Conservation (phyloP, 2,329 filamentous ascomycete genomes). For the Nigrospora sphaerica region DNA sequence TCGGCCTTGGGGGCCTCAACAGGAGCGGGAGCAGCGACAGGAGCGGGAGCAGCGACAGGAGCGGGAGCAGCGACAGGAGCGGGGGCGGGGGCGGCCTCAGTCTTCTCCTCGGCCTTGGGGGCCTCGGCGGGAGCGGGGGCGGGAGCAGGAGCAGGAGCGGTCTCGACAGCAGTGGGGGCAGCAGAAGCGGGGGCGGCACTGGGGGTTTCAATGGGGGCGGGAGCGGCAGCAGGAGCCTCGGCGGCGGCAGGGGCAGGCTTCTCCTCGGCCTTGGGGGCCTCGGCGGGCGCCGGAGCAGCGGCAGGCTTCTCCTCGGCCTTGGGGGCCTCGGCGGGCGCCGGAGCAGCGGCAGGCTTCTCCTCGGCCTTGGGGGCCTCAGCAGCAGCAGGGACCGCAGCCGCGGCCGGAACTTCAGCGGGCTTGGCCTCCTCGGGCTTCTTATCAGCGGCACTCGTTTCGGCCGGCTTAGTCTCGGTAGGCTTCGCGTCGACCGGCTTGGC, state of each 20-base stretch:
- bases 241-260: slow-evolving; percentile 5
- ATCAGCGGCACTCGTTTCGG: slow-evolving; percentile 6
- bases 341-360: no score
- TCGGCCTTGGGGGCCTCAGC: background rate
- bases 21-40: slow-evolving; percentile 6
- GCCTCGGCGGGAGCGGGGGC: background rate
- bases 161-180: no score
- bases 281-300: no score
- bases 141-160: no score
- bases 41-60: slow-evolving; percentile 4
- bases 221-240: slow-evolving; percentile 10
- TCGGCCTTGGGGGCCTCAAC: background rate
- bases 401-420: slow-evolving; percentile 3
- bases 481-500: slow-evolving; percentile 6
- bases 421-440: slow-evolving; percentile 5
- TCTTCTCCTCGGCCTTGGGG: slow-evolving; percentile 5
- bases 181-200: no score
- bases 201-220: no score
- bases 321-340: background rate
- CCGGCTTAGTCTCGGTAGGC: slow-evolving; percentile 8
- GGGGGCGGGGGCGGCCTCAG: slow-evolving; percentile 6
- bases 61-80: slow-evolving; percentile 7
- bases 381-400: background rate
- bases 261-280: slow-evolving; percentile 2
- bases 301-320: slow-evolving; percentile 5